Percentiles rank a stretch among this genome's conserved stretches.
Evolutionary conservation across 306 rosid genomes (phyloP).

Genomic region (Cyamopsis tetragonoloba): DNA sequence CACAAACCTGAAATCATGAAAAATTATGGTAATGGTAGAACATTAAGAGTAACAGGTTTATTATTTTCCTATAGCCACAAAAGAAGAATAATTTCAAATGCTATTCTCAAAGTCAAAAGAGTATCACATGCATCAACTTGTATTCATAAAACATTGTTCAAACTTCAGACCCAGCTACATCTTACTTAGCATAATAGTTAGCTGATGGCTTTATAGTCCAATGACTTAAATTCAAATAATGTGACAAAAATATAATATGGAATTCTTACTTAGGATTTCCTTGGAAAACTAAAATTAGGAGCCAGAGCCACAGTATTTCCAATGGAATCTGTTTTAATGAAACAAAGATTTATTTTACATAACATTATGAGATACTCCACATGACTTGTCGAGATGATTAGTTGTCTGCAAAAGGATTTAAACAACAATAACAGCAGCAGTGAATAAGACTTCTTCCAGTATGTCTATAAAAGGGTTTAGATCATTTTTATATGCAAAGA

Average conservation of each 20-base stretch:
- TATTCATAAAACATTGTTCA: neutral
- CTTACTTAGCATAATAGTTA: neutral
- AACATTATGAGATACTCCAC: neutral
- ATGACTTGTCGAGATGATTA: neutral
- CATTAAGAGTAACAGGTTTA: slow-evolving; percentile 15
- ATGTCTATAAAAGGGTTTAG: neutral
- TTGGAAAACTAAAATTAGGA: neutral
- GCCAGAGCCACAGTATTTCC: slow-evolving; percentile 2
- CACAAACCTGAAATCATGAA: slow-evolving; percentile 77
- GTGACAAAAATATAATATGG: neutral
- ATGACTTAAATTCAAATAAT: neutral
- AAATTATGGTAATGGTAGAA: slow-evolving; percentile 11
- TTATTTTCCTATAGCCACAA: neutral
- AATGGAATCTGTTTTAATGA: slow-evolving; percentile 4
- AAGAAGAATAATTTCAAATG: neutral
- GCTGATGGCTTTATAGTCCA: neutral
- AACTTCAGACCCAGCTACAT: neutral
- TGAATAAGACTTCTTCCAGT: too few species aligned
- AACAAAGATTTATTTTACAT: slow-evolving; percentile 11
- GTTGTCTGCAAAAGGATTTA: neutral
- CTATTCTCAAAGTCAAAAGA: neutral
- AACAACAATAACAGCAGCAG: too few species aligned
- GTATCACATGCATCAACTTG: neutral
- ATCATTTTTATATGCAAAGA: slow-evolving; percentile 5
- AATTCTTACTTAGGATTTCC: neutral